Evolutionary conservation across 495 filamentous ascomycete genomes (phyloP).

Genomic region (Annulohypoxylon nitens): DNA sequence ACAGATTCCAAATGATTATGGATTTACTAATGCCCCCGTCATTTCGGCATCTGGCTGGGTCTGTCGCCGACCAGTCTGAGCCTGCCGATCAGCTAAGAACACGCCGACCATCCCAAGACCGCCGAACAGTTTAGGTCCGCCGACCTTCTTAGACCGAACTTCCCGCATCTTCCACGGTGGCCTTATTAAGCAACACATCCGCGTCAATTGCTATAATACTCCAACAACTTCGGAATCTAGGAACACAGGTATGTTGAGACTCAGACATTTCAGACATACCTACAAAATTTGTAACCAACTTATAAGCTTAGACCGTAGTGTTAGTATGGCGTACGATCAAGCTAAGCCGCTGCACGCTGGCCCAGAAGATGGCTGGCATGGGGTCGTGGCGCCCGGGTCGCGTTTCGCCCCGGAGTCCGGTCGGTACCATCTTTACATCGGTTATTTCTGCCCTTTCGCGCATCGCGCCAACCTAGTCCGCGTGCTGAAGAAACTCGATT

Average conservation of each 20-base stretch:
- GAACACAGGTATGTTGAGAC: background rate
- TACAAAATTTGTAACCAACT: background rate
- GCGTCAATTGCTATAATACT: background rate
- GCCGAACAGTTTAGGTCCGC: conserved; percentile 1
- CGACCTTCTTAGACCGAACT: background rate
- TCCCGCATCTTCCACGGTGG: background rate
- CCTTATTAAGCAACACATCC: background rate
- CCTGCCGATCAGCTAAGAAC: background rate
- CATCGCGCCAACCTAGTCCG: conserved; percentile 79
- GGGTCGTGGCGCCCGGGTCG: conserved; percentile 27
- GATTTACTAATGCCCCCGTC: background rate
- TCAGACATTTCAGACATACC: background rate
- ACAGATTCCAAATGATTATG: background rate
- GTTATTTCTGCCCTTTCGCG: conserved; percentile 58
- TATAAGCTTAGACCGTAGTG: background rate
- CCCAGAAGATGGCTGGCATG: conserved; percentile 41
- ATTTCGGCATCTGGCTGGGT: background rate
- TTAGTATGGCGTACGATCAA: conserved; percentile 21
- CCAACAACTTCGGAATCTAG: background rate
- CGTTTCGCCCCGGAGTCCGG: conserved; percentile 73
- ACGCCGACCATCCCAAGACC: background rate
- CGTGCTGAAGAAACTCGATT: conserved; percentile 78
- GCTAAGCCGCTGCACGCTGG: conserved; percentile 31
- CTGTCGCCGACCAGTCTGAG: background rate
- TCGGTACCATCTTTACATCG: conserved; percentile 82